Base-by-base conservation (phyloP, 192 early-diverging fungal genomes). In the Oehlia diaphana region DNA sequence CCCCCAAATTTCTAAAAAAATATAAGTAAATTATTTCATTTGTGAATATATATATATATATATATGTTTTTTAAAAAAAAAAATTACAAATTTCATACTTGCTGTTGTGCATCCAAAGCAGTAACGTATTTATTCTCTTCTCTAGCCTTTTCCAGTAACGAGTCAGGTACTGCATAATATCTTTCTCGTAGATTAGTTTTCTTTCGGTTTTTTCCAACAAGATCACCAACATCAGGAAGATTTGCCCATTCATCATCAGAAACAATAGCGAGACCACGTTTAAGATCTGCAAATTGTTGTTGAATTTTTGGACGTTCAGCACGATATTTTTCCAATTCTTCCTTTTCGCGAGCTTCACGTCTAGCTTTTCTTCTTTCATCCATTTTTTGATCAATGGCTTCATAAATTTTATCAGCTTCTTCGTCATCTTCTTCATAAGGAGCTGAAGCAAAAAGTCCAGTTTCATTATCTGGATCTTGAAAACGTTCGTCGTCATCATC, bases 341-440 rank as follows among this genome's bases (percentile, higher is more conserved):
- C 92, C 75, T 87, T 82, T 82, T 96, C 92, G 65, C 93, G 82
- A 13, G 89, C 89, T 83, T 96, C 96, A 73, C 94, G 87, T 79
- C 94, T 80, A 1, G 86, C 89, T 68, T 91, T 89, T 50, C 95
- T 87, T 37, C 96, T 87, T 75, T 96, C 93, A 74, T 97, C 95
- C 94, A 97, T 95, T 75, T 94, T 94, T 16, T 85, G 84, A 71
- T 99, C 98, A 65, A 99, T 93, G 63, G 90, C 85, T 23, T 93
- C 93, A 85, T 94, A 99, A 13, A 99, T 93, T 68, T 88, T 84
- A 80, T 99, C 98, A 2, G 98, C 98, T 81, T 99, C 98, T 81
- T 97, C 97, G 81, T 99, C 98, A 79, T 99, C 97, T 23, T 92
- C 93, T 66, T 97, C 98, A 78, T 99, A 98, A 8, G 95, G 95